These are phyloP conservation scores for Arthrobotrys megalospora DNA, from an alignment of 2,329 filamentous ascomycete species.

Conservation along the genomic window DNA sequence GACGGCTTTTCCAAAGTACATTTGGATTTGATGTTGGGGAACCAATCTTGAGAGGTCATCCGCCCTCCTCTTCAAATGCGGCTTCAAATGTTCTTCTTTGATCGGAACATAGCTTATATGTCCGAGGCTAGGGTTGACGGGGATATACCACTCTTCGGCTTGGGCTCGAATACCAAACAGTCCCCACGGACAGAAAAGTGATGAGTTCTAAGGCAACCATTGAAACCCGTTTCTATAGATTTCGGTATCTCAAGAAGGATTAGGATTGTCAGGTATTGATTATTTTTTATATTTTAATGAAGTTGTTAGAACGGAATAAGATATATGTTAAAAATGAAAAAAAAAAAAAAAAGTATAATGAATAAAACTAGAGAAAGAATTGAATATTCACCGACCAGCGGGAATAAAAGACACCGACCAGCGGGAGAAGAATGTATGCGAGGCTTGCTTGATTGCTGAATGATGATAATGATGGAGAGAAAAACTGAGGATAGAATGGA, in stretches of 20 bases:
- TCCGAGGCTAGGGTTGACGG: too few relatives aligned
- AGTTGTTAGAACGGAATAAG: too few relatives aligned
- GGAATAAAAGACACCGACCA: background rate
- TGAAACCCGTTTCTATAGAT: background rate
- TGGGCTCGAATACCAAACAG: background rate
- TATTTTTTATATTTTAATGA: too few relatives aligned
- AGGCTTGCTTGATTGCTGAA: background rate
- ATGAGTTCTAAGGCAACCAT: background rate
- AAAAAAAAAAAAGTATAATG: background rate
- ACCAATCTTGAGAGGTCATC: slow-evolving; percentile 25
- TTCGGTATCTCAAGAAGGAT: too few relatives aligned
- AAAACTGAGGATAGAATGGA: background rate
- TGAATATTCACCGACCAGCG: background rate
- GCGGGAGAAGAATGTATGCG: background rate
- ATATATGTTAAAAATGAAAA: too few relatives aligned
- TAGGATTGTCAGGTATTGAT: too few relatives aligned
- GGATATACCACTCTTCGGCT: background rate
- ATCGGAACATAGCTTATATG: background rate
- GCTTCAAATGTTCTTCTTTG: slow-evolving; percentile 11
- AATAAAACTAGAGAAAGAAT: background rate
- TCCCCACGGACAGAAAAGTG: background rate
- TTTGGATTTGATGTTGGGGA: slow-evolving; percentile 1
- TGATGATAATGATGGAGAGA: background rate
- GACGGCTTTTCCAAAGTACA: slow-evolving; percentile 21
- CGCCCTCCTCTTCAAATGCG: slow-evolving; percentile 20